phyloP scores from a whole-genome alignment of 2,329 filamentous ascomycete species.

The Myriosclerotinia curreyana region DNA sequence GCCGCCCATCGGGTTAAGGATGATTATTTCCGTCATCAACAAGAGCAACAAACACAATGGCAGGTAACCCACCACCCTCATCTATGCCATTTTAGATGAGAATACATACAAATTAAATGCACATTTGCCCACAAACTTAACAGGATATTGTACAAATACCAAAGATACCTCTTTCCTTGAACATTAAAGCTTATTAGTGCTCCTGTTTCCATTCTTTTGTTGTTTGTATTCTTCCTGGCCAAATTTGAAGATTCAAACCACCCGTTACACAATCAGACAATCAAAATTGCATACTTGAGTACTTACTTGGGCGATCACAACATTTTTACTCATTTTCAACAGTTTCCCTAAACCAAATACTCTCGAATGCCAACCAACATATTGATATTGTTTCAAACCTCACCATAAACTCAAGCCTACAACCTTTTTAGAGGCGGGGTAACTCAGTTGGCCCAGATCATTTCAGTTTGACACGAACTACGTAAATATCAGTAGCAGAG shows the following conservation, averaged over 20 bases:
- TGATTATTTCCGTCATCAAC: constrained; percentile 15
- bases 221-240: constrained; percentile 10
- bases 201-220: constrained; percentile 5
- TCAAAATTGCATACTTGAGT: not conserved
- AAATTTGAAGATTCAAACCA: constrained; percentile 1
- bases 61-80: constrained; percentile 5
- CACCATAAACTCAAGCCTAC: not conserved
- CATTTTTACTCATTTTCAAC: not conserved
- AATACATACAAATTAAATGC: constrained; percentile 11
- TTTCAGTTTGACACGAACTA: constrained; percentile 6
- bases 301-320: not conserved
- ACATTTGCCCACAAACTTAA: not conserved
- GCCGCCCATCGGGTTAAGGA: not conserved
- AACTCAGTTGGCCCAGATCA: not conserved
- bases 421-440: constrained; percentile 15
- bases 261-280: constrained; percentile 12
- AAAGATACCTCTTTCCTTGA: not conserved
- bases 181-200: constrained; percentile 1
- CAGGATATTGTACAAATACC: not conserved
- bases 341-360: not conserved
- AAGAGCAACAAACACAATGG: constrained; percentile 11
- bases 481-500: not conserved
- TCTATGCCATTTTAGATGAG: constrained; percentile 10
- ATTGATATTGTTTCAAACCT: not conserved
- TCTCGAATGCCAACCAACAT: not conserved